Conservation (phyloP, 441 rosid species). For the Isatis lusitanica region DNA sequence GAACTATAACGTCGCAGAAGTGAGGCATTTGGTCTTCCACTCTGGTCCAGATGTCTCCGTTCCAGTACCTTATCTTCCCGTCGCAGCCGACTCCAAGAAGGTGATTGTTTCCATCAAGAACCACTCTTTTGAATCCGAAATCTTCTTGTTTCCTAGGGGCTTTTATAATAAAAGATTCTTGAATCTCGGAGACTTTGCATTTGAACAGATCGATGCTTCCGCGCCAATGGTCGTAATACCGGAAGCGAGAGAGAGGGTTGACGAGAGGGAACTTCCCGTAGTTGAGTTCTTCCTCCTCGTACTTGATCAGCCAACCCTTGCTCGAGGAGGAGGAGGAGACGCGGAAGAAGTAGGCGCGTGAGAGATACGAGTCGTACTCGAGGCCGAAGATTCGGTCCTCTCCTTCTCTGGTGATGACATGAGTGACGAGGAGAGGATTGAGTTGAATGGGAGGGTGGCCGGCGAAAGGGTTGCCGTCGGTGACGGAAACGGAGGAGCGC, state of each 20-base stretch:
- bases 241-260: conserved; percentile 17
- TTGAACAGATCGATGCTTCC: background rate
- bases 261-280: conserved; percentile 5
- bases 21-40: background rate
- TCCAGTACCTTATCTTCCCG: conserved; percentile 25
- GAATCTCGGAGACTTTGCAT: conserved; percentile 20
- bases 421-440: background rate
- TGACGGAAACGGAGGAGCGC: conserved; percentile 17
- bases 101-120: background rate
- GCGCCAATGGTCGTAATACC: background rate
- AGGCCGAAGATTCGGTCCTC: background rate
- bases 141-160: background rate
- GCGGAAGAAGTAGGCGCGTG: conserved; percentile 1
- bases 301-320: conserved; percentile 31
- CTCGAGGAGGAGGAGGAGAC: background rate
- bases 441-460: background rate
- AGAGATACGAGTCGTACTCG: background rate
- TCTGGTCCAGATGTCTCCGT: background rate
- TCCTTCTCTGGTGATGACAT: background rate
- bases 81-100: background rate
- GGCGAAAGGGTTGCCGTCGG: background rate
- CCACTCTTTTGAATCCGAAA: conserved; percentile 9
- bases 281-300: background rate
- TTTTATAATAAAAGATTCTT: background rate
- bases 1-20: conserved; percentile 18